Conservation (phyloP, 2,329 filamentous ascomycete genomes). For the Cercospora janseana region DNA sequence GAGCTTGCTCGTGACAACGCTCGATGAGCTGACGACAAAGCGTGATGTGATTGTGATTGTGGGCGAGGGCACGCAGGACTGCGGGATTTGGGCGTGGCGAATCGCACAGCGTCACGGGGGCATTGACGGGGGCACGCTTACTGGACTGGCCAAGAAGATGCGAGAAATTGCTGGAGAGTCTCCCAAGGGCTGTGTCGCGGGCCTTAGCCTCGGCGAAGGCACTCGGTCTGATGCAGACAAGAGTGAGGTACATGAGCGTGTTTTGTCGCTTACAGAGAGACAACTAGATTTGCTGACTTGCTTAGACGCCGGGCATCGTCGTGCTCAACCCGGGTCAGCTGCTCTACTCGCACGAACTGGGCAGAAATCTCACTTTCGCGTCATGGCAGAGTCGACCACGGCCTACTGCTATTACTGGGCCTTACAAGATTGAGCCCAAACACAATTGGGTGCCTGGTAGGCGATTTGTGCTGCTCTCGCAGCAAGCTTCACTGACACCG, state of each 20-base stretch:
- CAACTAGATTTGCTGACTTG: slow-evolving; percentile 6
- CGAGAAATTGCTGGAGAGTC: slow-evolving; percentile 15
- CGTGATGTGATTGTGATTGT: slow-evolving; percentile 68
- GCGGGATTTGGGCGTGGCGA: slow-evolving; percentile 73
- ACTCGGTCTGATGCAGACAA: not conserved
- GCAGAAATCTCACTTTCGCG: slow-evolving; percentile 58
- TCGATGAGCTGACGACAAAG: slow-evolving; percentile 52
- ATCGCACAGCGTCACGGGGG: slow-evolving; percentile 62
- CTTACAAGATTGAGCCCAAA: slow-evolving; percentile 51
- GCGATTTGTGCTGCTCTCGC: not conserved
- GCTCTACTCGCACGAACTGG: slow-evolving; percentile 68
- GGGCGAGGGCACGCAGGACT: slow-evolving; percentile 67
- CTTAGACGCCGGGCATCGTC: slow-evolving; percentile 59
- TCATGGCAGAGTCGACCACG: slow-evolving; percentile 59
- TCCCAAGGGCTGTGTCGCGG: not conserved
- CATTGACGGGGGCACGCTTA: slow-evolving; percentile 66
- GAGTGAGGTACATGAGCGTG: not conserved
- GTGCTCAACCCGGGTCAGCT: slow-evolving; percentile 76
- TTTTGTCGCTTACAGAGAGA: not conserved
- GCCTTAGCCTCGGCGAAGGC: not conserved
- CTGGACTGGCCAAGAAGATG: slow-evolving; percentile 59
- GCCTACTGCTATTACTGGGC: slow-evolving; percentile 60
- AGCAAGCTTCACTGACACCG: not conserved
- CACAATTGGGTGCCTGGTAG: slow-evolving; percentile 58
- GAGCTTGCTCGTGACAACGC: slow-evolving; percentile 63